Conservation (phyloP, 2,329 filamentous ascomycete species). For the Fusarium succisae region DNA sequence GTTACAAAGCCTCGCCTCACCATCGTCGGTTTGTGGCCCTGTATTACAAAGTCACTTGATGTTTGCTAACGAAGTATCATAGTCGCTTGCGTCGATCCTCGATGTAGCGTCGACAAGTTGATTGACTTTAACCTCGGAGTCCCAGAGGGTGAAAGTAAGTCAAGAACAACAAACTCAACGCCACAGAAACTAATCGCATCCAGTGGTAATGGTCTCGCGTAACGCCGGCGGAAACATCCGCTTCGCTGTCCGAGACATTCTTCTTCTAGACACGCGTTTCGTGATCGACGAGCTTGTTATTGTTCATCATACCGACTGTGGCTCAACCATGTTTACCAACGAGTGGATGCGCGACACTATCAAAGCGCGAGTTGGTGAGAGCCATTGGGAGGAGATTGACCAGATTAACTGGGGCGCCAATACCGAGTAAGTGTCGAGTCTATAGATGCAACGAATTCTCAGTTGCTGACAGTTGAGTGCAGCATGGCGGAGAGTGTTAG, state of each 20-base stretch:
- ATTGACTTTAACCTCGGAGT: not conserved
- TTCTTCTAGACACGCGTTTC: not conserved
- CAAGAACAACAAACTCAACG: fast-evolving
- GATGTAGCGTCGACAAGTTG: not conserved
- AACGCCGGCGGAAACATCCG: not conserved
- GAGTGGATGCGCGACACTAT: not conserved
- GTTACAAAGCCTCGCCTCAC: not conserved
- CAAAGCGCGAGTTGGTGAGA: not conserved
- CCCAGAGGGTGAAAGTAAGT: not conserved
- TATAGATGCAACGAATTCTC: fast-evolving
- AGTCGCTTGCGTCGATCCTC: not conserved
- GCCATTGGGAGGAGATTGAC: not conserved
- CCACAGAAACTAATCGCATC: not conserved
- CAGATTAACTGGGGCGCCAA: not conserved
- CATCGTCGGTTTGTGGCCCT: not conserved
- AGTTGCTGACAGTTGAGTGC: fast-evolving
- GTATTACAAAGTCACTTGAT: not conserved
- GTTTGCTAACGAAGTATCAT: fast-evolving
- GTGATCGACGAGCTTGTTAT: not conserved
- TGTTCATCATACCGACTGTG: not conserved
- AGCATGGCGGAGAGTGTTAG: not conserved
- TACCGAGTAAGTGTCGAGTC: not conserved
- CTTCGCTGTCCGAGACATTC: not conserved
- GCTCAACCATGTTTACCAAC: not conserved
- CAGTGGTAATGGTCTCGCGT: not conserved